Evolutionary conservation across 1,139 yeast genomes (phyloP).

Genomic region (Suhomyces panamericanus): DNA sequence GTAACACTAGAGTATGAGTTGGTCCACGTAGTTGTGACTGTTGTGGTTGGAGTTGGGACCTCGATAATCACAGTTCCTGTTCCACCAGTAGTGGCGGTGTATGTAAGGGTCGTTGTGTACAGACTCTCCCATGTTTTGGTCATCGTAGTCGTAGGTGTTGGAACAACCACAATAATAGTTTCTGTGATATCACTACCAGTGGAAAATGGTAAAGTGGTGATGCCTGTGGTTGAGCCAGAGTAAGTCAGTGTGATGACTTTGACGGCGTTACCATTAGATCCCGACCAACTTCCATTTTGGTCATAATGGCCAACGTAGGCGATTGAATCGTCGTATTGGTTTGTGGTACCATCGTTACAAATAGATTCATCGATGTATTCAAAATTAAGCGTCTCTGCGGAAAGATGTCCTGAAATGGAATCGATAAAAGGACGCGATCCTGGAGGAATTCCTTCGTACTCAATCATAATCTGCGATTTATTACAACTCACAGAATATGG

Average conservation of each 20-base stretch:
- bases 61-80: conserved; percentile 18
- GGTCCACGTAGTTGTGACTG: conserved; percentile 5
- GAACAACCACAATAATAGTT: conserved; percentile 17
- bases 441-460: conserved; percentile 27
- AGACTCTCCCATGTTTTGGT: conserved; percentile 15
- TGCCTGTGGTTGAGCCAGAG: conserved; percentile 23
- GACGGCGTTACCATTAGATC: conserved; percentile 24
- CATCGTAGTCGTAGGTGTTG: conserved; percentile 15
- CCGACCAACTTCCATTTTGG: conserved; percentile 15
- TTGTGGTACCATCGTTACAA: conserved; percentile 15
- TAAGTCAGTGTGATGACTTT: conserved; percentile 26
- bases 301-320: conserved; percentile 12
- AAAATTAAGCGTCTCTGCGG: conserved; percentile 11
- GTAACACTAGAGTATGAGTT: conserved; percentile 6
- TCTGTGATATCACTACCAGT: conserved; percentile 12
- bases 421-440: conserved; percentile 35
- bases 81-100: conserved; percentile 14
- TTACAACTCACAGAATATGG: conserved; percentile 19
- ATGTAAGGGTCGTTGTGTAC: conserved; percentile 9
- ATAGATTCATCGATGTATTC: conserved; percentile 18
- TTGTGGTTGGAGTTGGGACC: conserved; percentile 16
- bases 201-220: conserved; percentile 21
- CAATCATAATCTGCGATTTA: conserved; percentile 13
- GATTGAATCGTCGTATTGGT: neutral
- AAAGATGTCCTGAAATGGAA: conserved; percentile 3